Evolutionary conservation across 257 asterid genomes (phyloP), one percentile per base, ranked within the genome.

Genomic region (Solanum lignicaule): DNA sequence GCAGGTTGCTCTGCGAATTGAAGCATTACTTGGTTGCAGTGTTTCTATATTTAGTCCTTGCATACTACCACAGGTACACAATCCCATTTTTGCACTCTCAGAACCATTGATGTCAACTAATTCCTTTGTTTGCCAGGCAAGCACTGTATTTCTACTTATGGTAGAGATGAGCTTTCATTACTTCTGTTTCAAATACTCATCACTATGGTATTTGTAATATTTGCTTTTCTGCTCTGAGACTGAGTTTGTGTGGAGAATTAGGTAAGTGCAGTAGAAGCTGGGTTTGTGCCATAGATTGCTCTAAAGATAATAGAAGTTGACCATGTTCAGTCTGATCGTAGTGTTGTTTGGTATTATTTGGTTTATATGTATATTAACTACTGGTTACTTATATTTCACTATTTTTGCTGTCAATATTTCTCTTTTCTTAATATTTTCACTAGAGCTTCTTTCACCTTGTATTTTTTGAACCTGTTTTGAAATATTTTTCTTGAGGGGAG

Each of bases 1-100:
- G 91, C 94, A 94, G 97, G 94, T 92, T 92, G 97, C 94, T n/a
- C 48, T 94, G 89, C 94, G 92, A 65, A 90, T 94, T 72, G 95
- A 94, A 92, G 95, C 94, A 23, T 88, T 93, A 81, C 90, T 93
- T 90, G 97, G 97, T 88, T 90, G 90, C 35, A 90, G 90, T 86
- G 85, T 88, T 65, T 94, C 97, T 52, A 72, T 94, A 58, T 87
- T 94, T 86, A 90, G 95, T 85, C 95, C 97, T 89, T 88, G 88
- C 73, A 69, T 94, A 83, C 94, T 94, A 85, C 92, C 91, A 86
- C 90, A 91, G 95, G 97, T 94, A 89, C 76, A 35, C 73, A 66
- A 83, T 62, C n/a, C 72, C 87, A 31, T 75, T 68, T 68, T 32
- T 76, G 38, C 71, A 33, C 16, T 86, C 66, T 35, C 16, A n/a